phyloP scores from a whole-genome alignment of 257 asterid genomes.

The Gynochthodes officinalis region DNA sequence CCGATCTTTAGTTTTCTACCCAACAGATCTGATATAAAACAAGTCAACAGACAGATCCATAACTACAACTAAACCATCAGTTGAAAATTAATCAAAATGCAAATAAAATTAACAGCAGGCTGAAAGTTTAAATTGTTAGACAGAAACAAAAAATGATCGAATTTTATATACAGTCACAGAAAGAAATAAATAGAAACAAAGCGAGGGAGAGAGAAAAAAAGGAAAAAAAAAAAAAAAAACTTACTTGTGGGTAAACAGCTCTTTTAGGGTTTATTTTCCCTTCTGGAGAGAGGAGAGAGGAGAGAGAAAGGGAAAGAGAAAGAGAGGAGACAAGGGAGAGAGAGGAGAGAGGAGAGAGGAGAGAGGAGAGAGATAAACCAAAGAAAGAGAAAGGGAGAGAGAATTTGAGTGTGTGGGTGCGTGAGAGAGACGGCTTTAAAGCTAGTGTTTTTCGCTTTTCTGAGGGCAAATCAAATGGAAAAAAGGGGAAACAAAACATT shows the following conservation, averaged over 20 bases:
- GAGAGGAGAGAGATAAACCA: conserved; percentile 38
- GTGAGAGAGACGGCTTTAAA: conserved; percentile 1
- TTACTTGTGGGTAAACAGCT: conserved; percentile 85
- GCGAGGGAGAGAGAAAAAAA: conserved; percentile 21
- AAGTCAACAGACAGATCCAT: conserved; percentile 36
- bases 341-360: conserved; percentile 29
- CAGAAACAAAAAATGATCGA: conserved; percentile 20
- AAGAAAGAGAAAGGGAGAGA: conserved; percentile 20
- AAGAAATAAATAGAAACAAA: conserved; percentile 23
- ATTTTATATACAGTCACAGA: conserved; percentile 22
- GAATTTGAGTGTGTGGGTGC: conserved; percentile 6
- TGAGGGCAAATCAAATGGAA: too few relatives aligned
- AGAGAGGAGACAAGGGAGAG: conserved; percentile 30
- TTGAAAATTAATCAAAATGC: conserved; percentile 13
- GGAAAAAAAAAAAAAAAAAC: conserved; percentile 46
- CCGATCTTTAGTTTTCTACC: conserved; percentile 22
- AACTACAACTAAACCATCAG: conserved; percentile 18
- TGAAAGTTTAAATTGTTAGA: conserved; percentile 17
- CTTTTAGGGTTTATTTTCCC: conserved; percentile 71
- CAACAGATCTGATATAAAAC: conserved; percentile 49
- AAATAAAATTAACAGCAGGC: conserved; percentile 33
- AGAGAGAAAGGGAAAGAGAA: conserved; percentile 31
- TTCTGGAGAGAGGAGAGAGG: conserved; percentile 54
- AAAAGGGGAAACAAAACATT: not conserved
- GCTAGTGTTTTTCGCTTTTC: not conserved